These are phyloP conservation scores for Alternaria sp. DNA, from an alignment of 2,329 filamentous ascomycete genomes.

Conservation along the genomic window DNA sequence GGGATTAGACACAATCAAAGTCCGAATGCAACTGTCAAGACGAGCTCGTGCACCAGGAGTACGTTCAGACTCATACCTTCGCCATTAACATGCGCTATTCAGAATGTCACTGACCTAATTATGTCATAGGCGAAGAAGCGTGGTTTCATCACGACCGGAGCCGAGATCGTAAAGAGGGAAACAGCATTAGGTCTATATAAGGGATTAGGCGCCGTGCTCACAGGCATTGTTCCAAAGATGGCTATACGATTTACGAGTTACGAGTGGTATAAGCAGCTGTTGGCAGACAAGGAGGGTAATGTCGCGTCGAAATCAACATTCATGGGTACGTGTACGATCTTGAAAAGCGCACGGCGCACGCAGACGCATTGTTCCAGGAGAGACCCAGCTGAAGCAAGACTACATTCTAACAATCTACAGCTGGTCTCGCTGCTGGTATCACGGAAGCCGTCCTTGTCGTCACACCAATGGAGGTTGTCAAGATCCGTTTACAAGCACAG, in stretches of 20 bases:
- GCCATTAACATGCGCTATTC: background rate
- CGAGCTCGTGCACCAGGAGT: conserved; percentile 83
- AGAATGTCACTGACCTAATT: conserved; percentile 23
- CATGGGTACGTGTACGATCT: conserved; percentile 61
- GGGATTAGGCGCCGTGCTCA: conserved; percentile 94
- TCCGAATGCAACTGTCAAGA: conserved; percentile 97
- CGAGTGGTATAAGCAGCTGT: conserved; percentile 88
- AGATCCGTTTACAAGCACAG: conserved; percentile 97
- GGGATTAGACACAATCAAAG: conserved; percentile 91
- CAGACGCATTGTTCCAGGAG: background rate
- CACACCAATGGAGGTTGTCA: conserved; percentile 98
- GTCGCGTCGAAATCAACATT: conserved; percentile 78
- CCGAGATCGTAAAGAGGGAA: conserved; percentile 86
- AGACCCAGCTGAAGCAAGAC: background rate
- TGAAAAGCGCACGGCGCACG: background rate
- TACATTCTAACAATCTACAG: conserved; percentile 52
- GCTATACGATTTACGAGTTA: conserved; percentile 98
- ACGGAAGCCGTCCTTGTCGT: conserved; percentile 97
- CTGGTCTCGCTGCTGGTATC: conserved; percentile 89
- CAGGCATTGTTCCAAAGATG: conserved; percentile 98
- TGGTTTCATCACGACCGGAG: conserved; percentile 86
- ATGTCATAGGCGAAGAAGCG: conserved; percentile 69
- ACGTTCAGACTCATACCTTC: conserved; percentile 43
- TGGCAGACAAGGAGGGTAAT: conserved; percentile 72
- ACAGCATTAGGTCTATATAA: conserved; percentile 96